Conservation (phyloP, 345 rosid genomes). For the Salix caprea region DNA sequence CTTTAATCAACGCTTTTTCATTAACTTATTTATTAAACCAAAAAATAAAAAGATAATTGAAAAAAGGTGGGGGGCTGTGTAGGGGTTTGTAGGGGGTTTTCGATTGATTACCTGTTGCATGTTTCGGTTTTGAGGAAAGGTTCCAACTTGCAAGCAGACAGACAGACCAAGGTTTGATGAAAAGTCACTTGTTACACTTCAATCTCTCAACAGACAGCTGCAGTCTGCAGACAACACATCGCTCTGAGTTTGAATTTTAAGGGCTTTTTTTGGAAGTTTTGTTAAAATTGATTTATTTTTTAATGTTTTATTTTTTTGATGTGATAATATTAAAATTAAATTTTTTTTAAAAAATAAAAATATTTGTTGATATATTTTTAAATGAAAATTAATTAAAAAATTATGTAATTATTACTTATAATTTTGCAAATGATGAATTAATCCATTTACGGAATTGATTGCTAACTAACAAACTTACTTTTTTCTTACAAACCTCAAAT, state of each 20-base stretch:
- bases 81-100: not conserved
- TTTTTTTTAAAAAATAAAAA: too few species aligned
- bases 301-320: too few species aligned
- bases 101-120: not conserved
- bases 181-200: not conserved
- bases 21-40: not conserved
- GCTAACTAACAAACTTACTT: too few species aligned
- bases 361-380: too few species aligned
- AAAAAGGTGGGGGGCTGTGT: not conserved
- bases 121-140: not conserved
- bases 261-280: too few species aligned
- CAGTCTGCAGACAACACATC: not conserved
- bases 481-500: too few species aligned
- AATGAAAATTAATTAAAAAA: too few species aligned
- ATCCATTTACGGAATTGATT: not conserved
- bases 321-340: too few species aligned
- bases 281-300: too few species aligned
- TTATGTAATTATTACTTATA: not conserved
- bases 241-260: not conserved
- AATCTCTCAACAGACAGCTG: not conserved
- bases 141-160: not conserved
- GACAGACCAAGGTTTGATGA: not conserved
- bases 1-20: slow-evolving; percentile 27
- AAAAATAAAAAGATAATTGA: not conserved
- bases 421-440: not conserved